phyloP scores from a whole-genome alignment of 805 yeast species.

The Lipomyces starkeyi region DNA sequence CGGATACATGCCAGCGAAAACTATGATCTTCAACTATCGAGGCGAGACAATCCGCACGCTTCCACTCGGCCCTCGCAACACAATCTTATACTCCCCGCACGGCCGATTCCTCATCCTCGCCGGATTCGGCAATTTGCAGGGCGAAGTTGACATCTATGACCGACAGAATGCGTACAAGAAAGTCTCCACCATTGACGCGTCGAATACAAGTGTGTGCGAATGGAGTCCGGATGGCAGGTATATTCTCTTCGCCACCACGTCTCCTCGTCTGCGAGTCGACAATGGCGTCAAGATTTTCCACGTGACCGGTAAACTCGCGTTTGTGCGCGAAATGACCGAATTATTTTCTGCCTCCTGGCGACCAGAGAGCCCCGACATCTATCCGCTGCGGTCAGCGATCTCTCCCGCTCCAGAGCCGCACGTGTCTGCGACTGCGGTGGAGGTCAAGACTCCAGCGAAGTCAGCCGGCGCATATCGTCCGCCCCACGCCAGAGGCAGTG shows the following conservation, averaged over 20 bases:
- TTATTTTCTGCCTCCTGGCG: slow-evolving; percentile 85
- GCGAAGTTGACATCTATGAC: slow-evolving; percentile 93
- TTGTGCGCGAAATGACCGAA: slow-evolving; percentile 79
- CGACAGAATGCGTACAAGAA: slow-evolving; percentile 83
- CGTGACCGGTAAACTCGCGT: slow-evolving; percentile 80
- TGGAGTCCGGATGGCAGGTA: slow-evolving; percentile 98
- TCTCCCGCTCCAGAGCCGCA: slow-evolving; percentile 68
- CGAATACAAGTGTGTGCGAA: slow-evolving; percentile 94
- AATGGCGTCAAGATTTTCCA: slow-evolving; percentile 95
- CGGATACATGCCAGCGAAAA: slow-evolving; percentile 97
- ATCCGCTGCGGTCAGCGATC: slow-evolving; percentile 55
- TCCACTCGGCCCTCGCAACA: slow-evolving; percentile 87
- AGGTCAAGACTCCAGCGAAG: slow-evolving; percentile 54
- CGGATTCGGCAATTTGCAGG: slow-evolving; percentile 98
- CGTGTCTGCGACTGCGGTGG: slow-evolving; percentile 62
- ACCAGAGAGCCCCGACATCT: slow-evolving; percentile 57
- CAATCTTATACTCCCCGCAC: slow-evolving; percentile 90
- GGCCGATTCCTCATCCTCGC: slow-evolving; percentile 90
- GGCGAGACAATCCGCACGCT: slow-evolving; percentile 85
- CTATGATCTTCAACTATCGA: slow-evolving; percentile 91
- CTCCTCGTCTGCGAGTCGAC: slow-evolving; percentile 96
- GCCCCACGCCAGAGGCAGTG: slow-evolving; percentile 79
- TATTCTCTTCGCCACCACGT: slow-evolving; percentile 92
- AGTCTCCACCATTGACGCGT: slow-evolving; percentile 82
- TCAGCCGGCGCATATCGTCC: slow-evolving; percentile 94